Evolutionary conservation across 306 rosid species (phyloP).

Genomic region (Vigna hirtella): DNA sequence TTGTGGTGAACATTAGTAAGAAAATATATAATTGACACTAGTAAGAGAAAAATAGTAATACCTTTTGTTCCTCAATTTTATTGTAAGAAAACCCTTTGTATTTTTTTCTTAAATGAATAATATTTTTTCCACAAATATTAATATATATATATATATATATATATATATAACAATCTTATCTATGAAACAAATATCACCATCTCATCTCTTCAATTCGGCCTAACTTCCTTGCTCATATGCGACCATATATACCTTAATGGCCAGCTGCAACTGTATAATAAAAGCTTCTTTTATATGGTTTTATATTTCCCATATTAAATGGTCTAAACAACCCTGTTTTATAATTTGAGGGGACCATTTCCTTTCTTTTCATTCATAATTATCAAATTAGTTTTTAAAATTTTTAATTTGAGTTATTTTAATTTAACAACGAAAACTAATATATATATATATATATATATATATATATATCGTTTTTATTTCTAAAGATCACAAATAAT

Average conservation of each 20-base stretch:
- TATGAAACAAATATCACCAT: not conserved
- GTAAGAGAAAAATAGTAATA: not conserved
- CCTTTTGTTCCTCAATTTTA: no score
- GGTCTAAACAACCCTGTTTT: slow-evolving; percentile 17
- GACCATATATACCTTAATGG: slow-evolving; percentile 14
- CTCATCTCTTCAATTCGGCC: slow-evolving; percentile 6
- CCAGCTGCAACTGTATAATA: slow-evolving; percentile 8
- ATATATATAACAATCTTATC: not conserved
- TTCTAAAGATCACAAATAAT: not conserved
- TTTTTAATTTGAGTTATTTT: not conserved
- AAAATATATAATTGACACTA: not conserved
- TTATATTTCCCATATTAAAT: slow-evolving; percentile 15
- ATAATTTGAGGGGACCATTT: not conserved
- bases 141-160: no score
- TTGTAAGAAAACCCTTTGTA: no score
- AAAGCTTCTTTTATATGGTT: slow-evolving; percentile 10
- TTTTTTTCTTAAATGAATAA: no score
- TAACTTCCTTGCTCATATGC: not conserved
- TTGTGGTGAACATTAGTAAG: not conserved
- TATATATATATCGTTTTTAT: not conserved
- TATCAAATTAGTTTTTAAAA: not conserved
- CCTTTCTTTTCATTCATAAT: not conserved
- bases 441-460: not conserved
- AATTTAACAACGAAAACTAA: not conserved
- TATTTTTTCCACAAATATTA: no score